Evolutionary conservation across 345 rosid genomes (phyloP).

Genomic region (Melastoma malabathricum): DNA sequence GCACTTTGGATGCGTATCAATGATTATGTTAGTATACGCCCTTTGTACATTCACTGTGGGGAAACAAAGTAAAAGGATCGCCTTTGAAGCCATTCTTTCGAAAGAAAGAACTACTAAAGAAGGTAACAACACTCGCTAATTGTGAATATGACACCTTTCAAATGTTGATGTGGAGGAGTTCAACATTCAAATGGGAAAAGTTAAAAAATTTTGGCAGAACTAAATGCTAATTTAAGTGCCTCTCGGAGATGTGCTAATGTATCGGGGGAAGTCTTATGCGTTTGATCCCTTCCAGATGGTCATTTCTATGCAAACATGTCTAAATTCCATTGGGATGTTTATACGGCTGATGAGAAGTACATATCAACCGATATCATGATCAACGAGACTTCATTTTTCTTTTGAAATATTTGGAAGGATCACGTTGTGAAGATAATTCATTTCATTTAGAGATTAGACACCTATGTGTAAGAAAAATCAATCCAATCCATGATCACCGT

Average conservation of each 20-base stretch:
- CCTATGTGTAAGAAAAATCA: no score
- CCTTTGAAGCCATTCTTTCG: no score
- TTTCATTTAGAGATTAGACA: slow-evolving; percentile 7
- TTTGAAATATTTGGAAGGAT: slow-evolving; percentile 36
- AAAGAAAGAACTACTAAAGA: no score
- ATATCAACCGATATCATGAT: slow-evolving; percentile 9
- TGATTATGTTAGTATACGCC: no score
- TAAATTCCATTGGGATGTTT: slow-evolving; percentile 18
- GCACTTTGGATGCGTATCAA: no score
- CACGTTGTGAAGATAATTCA: slow-evolving; percentile 13
- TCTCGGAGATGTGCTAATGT: slow-evolving; percentile 16
- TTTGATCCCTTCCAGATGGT: slow-evolving; percentile 26
- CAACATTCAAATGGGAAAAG: slow-evolving; percentile 12
- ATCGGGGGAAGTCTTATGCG: slow-evolving; percentile 23
- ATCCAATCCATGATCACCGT: no score
- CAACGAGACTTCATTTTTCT: slow-evolving; percentile 20
- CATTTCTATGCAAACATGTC: slow-evolving; percentile 12
- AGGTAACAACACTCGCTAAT: no score
- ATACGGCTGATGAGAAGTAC: slow-evolving; percentile 8
- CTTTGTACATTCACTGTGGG: no score
- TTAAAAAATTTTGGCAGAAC: slow-evolving; percentile 7
- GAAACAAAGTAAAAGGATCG: no score
- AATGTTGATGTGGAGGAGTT: slow-evolving; percentile 17
- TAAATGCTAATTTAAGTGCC: slow-evolving; percentile 18
- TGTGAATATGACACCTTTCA: no score